Base-by-base conservation (phyloP, 1,139 yeast genomes). In the Geotrichum klebahnii region DNA sequence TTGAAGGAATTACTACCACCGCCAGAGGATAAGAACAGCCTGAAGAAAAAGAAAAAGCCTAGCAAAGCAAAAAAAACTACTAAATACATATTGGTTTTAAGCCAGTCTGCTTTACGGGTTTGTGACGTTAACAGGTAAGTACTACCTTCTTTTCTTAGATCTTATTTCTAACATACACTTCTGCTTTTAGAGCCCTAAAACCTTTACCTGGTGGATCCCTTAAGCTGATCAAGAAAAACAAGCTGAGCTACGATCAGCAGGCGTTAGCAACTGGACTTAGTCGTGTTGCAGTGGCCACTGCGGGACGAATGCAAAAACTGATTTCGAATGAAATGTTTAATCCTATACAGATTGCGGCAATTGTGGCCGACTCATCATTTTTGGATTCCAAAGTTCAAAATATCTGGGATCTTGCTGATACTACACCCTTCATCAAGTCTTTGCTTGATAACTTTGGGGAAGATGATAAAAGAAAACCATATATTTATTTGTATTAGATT, bases 101-200 rank as follows among this genome's bases (percentile, higher is more conserved):
- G 86, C 3, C 76, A 79, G 74, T 82, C 89, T 0, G 90, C 90
- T 0, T 67, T 83, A 22, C 72, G 92, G 52, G 87, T 84, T 0
- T 84, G 92, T 67, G 90, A 84, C 59, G 74, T 82, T 2, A 80
- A 79, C 61, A 72, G 92, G 51, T 19, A 20, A 17, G 40, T 22
- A 8, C 20, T 10, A 12, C 12, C 16, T 33, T 3, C 3, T 14
- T 33, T 3, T 33, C 3, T 2, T 4, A 3, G 12, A 3, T 29
- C 12, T 29, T 2, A 3, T 12, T 14, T 29, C 2, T 29, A 12
- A 3, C 14, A 33, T 10, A 17, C 19, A 16, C 3, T 33, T 20
- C 9, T 8, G 14, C 17, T 32, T 19, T 6, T 19, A 38, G 42
- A 2, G 80, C 82, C 3, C 56, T 68, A 3, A 81, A 82, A 8